A percentile compares a stretch with the other conserved stretches of the same genome.
These are phyloP conservation scores for Ophiobolus disseminans DNA, from an alignment of 2,329 filamentous ascomycete genomes.

Conservation along the genomic window DNA sequence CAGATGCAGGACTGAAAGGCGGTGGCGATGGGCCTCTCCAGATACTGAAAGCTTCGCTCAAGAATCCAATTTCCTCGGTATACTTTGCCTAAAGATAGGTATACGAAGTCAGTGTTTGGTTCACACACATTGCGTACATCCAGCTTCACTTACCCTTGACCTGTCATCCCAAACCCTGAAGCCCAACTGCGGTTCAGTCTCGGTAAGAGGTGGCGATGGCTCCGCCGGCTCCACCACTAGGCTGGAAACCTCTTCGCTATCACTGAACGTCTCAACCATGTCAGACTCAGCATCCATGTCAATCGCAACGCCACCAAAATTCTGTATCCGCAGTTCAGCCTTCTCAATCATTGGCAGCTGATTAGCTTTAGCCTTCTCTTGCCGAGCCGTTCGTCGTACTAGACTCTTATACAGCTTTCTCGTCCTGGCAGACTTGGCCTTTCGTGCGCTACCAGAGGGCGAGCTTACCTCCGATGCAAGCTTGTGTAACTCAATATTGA, in stretches of 20 bases:
- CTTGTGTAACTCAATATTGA: neutral
- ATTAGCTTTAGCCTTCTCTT: neutral
- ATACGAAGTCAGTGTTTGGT: no score
- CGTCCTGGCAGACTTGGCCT: slow-evolving; percentile 5
- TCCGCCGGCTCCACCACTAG: neutral
- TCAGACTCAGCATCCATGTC: neutral
- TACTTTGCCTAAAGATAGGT: no score
- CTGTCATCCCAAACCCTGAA: slow-evolving; percentile 3
- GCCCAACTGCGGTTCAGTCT: neutral
- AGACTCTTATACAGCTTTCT: slow-evolving; percentile 1
- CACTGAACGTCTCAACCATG: neutral
- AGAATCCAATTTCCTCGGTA: slow-evolving; percentile 9
- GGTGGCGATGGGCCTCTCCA: slow-evolving; percentile 1
- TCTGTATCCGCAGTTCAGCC: neutral
- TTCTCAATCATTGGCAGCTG: neutral
- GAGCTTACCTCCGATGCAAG: neutral
- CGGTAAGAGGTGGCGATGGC: no score
- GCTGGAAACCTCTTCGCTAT: neutral
- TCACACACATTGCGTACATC: no score
- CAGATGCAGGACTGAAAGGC: neutral
- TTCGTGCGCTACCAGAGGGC: slow-evolving; percentile 5
- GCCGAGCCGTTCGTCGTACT: neutral
- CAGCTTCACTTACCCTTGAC: no score
- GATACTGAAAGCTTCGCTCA: slow-evolving; percentile 3
- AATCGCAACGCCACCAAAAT: neutral